Percentiles rank a stretch among this genome's conserved stretches.
These are phyloP conservation scores for Globisporangium spiculum DNA, from an alignment of 352 stramenopile species.

Conservation along the genomic window DNA sequence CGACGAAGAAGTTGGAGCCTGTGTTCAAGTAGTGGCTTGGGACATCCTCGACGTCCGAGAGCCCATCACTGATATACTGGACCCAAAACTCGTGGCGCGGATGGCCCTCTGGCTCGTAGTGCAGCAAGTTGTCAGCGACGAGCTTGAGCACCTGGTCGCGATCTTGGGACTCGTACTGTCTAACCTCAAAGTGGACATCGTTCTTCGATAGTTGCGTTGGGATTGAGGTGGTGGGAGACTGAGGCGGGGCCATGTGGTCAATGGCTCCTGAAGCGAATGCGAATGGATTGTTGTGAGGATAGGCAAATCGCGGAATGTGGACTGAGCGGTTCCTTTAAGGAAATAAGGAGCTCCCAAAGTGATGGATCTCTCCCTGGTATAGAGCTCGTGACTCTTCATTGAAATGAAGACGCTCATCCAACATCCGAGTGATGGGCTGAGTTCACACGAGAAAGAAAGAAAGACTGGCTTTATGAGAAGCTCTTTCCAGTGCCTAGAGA, in stretches of 20 bases:
- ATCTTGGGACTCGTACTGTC: slow-evolving; percentile 18
- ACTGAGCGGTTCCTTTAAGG: too few species aligned
- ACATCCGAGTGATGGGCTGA: too few species aligned
- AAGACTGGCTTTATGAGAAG: too few species aligned
- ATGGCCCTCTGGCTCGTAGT: slow-evolving; percentile 10
- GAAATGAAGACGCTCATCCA: too few species aligned
- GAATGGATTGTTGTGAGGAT: too few species aligned
- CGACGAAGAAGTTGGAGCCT: slow-evolving; percentile 17
- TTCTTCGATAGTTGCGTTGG: not conserved
- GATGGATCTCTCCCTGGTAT: too few species aligned
- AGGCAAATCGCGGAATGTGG: too few species aligned
- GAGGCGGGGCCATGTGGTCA: not conserved
- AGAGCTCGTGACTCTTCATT: too few species aligned
- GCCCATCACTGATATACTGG: slow-evolving; percentile 20
- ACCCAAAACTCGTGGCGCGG: slow-evolving; percentile 15
- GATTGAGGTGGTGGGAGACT: not conserved
- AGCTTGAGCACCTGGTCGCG: slow-evolving; percentile 14
- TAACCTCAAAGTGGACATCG: slow-evolving; percentile 6
- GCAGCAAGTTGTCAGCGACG: slow-evolving; percentile 16
- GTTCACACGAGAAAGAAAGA: too few species aligned
- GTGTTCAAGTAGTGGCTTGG: slow-evolving; percentile 3
- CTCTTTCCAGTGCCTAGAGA: too few species aligned
- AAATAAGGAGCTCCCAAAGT: too few species aligned
- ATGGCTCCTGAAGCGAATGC: too few species aligned
- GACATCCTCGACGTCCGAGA: slow-evolving; percentile 20